phyloP scores from a whole-genome alignment of 2,329 filamentous ascomycete species.

The Helicocarpus griseus region DNA sequence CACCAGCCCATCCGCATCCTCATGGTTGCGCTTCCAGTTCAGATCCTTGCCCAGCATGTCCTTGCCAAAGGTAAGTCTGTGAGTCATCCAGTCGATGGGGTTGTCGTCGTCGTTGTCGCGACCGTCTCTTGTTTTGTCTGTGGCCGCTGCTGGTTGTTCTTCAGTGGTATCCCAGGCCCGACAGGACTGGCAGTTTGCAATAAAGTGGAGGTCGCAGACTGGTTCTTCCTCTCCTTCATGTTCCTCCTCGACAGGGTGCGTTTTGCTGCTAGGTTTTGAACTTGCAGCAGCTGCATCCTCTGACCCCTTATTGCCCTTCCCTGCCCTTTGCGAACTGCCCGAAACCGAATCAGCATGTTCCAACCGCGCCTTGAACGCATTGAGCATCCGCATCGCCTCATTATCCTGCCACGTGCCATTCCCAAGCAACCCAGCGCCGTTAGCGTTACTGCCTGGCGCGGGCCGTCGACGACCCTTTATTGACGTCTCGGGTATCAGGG shows the following conservation, averaged over 20 bases:
- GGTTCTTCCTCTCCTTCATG: conserved; percentile 45
- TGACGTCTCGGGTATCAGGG: conserved; percentile 39
- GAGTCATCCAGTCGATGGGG: conserved; percentile 70
- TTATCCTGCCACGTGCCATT: conserved; percentile 46
- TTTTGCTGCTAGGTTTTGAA: not conserved
- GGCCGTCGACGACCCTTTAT: conserved; percentile 38
- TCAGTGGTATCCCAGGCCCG: conserved; percentile 60
- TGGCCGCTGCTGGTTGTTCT: conserved; percentile 23
- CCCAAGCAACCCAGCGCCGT: conserved; percentile 37
- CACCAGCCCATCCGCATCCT: conserved; percentile 59
- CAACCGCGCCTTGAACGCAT: conserved; percentile 70
- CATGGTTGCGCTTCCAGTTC: conserved; percentile 80
- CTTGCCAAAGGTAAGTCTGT: conserved; percentile 75
- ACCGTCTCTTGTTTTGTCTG: not conserved
- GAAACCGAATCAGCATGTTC: conserved; percentile 33
- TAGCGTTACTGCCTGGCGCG: conserved; percentile 23
- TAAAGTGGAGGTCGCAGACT: conserved; percentile 90
- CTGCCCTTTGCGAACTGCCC: not conserved
- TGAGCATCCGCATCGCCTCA: conserved; percentile 59
- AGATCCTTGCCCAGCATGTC: conserved; percentile 86
- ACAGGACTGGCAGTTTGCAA: conserved; percentile 89
- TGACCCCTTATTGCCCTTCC: not conserved
- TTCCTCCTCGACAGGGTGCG: not conserved
- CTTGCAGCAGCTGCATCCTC: not conserved
- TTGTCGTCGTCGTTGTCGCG: conserved; percentile 36